A percentile compares a stretch with the other conserved stretches of the same genome.
phyloP scores from a whole-genome alignment of 106 monocot species.

The Apostasia shenzhenica region DNA sequence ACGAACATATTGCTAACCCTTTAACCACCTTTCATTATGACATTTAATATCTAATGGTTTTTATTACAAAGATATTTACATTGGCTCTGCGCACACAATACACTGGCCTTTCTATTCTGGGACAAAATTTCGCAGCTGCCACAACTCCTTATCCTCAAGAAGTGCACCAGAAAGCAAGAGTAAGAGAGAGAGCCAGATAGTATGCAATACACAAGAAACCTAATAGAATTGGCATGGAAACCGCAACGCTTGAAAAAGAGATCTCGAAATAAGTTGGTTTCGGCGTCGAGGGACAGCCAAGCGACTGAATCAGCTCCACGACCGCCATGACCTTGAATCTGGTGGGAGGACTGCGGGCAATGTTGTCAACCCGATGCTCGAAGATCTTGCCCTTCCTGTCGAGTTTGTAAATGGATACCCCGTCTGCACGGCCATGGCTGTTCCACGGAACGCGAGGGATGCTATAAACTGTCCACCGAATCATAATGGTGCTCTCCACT shows the following conservation, averaged over 20 bases:
- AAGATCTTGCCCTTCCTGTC: slow-evolving; percentile 81
- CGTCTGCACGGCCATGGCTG: slow-evolving; percentile 67
- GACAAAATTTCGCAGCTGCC: neutral
- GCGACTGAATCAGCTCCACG: slow-evolving; percentile 48
- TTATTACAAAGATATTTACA: neutral
- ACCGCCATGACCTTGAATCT: slow-evolving; percentile 48
- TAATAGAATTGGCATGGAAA: slow-evolving; percentile 20
- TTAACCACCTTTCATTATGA: too few species aligned
- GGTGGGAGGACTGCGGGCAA: slow-evolving; percentile 54
- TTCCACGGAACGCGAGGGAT: slow-evolving; percentile 79
- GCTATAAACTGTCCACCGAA: slow-evolving; percentile 84
- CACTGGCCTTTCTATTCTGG: neutral
- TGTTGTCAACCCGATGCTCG: slow-evolving; percentile 73
- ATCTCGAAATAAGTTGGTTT: slow-evolving; percentile 61
- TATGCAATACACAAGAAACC: slow-evolving; percentile 38
- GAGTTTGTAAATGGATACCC: slow-evolving; percentile 77
- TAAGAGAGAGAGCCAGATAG: slow-evolving; percentile 31
- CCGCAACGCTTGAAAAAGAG: neutral
- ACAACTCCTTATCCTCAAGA: neutral
- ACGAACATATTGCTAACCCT: too few species aligned
- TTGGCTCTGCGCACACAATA: neutral
- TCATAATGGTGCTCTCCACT: slow-evolving; percentile 60
- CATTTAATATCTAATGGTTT: too few species aligned
- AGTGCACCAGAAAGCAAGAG: slow-evolving; percentile 24
- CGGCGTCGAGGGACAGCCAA: slow-evolving; percentile 65